These are phyloP conservation scores for Penicillium nordicum DNA, from an alignment of 2,329 filamentous ascomycete genomes.

Conservation along the genomic window DNA sequence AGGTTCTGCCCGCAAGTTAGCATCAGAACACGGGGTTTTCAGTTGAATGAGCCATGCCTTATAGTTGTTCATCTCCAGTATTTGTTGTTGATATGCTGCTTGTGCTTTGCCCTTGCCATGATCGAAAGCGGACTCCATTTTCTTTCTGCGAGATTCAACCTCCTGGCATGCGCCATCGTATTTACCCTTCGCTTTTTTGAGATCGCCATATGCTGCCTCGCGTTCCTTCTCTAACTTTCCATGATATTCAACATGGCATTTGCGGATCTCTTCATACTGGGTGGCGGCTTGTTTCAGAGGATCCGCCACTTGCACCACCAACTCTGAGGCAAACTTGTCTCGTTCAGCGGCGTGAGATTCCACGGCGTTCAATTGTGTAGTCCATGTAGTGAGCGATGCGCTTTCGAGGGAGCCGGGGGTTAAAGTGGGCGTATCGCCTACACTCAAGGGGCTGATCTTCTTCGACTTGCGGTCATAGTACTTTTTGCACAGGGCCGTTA, in stretches of 20 bases:
- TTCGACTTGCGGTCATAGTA: slow-evolving; percentile 96
- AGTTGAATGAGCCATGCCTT: slow-evolving; percentile 50
- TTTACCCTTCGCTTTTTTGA: slow-evolving; percentile 87
- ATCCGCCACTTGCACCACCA: slow-evolving; percentile 78
- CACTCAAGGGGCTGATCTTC: slow-evolving; percentile 81
- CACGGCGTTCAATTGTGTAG: slow-evolving; percentile 84
- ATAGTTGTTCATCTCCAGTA: slow-evolving; percentile 91
- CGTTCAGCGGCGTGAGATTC: slow-evolving; percentile 86
- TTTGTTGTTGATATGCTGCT: slow-evolving; percentile 85
- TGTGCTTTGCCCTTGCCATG: slow-evolving; percentile 82
- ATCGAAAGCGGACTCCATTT: slow-evolving; percentile 89
- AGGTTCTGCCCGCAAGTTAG: slow-evolving; percentile 61
- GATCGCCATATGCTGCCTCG: slow-evolving; percentile 75
- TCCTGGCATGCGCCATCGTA: slow-evolving; percentile 93
- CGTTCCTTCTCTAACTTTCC: slow-evolving; percentile 85
- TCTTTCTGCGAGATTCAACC: slow-evolving; percentile 90
- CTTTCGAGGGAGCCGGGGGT: slow-evolving; percentile 95
- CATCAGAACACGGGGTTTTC: slow-evolving; percentile 8
- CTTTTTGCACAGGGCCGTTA: slow-evolving; percentile 84
- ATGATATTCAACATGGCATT: slow-evolving; percentile 84
- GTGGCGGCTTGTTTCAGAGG: slow-evolving; percentile 71
- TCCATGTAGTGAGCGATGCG: slow-evolving; percentile 95
- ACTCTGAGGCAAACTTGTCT: slow-evolving; percentile 74
- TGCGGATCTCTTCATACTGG: slow-evolving; percentile 87
- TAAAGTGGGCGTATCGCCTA: slow-evolving; percentile 87